Conservation (phyloP, 2,329 filamentous ascomycete species). For the Dryadomyces quercus-mongolicae region DNA sequence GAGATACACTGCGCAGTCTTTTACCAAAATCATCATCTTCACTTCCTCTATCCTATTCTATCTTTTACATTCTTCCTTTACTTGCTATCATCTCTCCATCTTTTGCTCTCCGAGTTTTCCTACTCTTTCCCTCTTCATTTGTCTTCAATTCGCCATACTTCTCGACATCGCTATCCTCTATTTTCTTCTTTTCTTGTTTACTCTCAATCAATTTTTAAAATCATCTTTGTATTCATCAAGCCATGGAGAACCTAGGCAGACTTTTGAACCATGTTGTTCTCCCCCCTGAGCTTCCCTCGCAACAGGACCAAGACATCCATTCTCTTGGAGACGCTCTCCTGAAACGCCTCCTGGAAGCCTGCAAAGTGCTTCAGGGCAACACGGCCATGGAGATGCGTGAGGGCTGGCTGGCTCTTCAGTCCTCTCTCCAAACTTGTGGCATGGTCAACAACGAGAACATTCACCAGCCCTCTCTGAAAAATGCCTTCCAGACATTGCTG, state of each 20-base stretch:
- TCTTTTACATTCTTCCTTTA: too few species aligned
- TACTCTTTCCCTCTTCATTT: too few species aligned
- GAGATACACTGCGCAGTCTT: too few species aligned
- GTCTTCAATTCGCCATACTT: too few species aligned
- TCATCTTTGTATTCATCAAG: too few species aligned
- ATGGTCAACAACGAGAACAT: neutral
- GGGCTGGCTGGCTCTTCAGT: constrained; percentile 1
- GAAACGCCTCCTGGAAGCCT: neutral
- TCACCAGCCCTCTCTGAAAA: neutral
- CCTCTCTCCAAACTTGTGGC: neutral
- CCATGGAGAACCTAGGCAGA: neutral
- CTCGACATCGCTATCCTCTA: too few species aligned
- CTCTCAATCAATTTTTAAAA: too few species aligned
- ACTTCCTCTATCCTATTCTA: too few species aligned
- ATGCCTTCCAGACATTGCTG: neutral
- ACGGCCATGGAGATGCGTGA: neutral
- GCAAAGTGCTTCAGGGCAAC: neutral
- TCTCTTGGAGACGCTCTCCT: neutral
- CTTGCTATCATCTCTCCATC: too few species aligned
- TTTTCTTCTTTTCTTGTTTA: too few species aligned
- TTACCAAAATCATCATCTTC: too few species aligned
- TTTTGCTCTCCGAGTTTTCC: too few species aligned
- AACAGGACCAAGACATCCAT: neutral
- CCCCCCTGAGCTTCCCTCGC: constrained; percentile 6
- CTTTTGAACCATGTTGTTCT: constrained; percentile 10